phyloP scores from a whole-genome alignment of 352 stramenopile genomes.

The Elongisporangium senticosum region DNA sequence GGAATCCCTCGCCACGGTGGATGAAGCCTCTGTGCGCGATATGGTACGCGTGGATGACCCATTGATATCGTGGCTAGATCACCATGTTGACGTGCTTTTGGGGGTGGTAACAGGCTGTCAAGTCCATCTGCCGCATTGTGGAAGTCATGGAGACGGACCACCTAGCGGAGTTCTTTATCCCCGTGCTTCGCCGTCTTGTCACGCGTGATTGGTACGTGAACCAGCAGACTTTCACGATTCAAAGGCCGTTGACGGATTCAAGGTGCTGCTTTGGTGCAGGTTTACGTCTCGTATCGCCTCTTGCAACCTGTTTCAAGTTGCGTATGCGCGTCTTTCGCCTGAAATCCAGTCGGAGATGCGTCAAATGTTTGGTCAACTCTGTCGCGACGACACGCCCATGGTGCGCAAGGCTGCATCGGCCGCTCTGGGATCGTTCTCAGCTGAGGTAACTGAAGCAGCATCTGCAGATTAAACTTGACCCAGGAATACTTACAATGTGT shows the following conservation, averaged over 20 bases:
- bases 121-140: conserved; percentile 87
- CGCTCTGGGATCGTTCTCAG: conserved; percentile 87
- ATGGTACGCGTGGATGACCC: conserved; percentile 30
- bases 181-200: conserved; percentile 91
- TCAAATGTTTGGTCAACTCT: conserved; percentile 91
- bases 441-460: conserved; percentile 23
- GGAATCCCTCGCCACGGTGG: conserved; percentile 90
- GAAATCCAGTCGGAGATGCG: conserved; percentile 82
- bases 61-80: no score
- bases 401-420: conserved; percentile 90
- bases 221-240: conserved; percentile 4
- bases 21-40: conserved; percentile 94
- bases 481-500: not conserved
- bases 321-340: conserved; percentile 45
- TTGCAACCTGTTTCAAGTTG: conserved; percentile 77
- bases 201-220: conserved; percentile 95
- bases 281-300: conserved; percentile 85
- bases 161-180: conserved; percentile 89
- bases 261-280: conserved; percentile 8
- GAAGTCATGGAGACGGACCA: conserved; percentile 80
- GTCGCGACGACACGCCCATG: conserved; percentile 97
- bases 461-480: not conserved
- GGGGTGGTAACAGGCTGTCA: conserved; percentile 54
- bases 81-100: not conserved
- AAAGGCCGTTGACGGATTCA: not conserved